phyloP scores from a whole-genome alignment of 2,329 filamentous ascomycete genomes.

The Aspergillus viridinutans region DNA sequence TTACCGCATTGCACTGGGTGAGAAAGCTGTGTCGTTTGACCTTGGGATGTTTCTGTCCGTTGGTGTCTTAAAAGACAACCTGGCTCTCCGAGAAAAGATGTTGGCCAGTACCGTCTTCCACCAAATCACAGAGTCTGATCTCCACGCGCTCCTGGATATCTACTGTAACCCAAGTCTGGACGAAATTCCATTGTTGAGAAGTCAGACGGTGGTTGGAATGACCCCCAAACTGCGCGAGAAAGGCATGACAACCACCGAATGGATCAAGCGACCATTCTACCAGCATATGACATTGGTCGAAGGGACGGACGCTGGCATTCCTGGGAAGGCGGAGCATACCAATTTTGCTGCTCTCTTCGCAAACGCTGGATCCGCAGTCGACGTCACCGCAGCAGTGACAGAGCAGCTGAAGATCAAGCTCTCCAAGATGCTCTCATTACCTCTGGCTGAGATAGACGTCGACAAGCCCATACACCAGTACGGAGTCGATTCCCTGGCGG shows the following conservation, averaged over 20 bases:
- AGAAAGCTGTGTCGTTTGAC: constrained; percentile 8
- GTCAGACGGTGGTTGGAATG: constrained; percentile 6
- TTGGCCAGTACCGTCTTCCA: constrained; percentile 5
- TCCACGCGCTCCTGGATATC: constrained; percentile 9
- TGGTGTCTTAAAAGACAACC: constrained; percentile 20
- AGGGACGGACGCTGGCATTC: background rate
- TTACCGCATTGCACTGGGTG: constrained; percentile 16
- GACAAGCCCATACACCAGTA: constrained; percentile 27
- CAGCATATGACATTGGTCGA: background rate
- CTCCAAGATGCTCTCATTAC: constrained; percentile 30
- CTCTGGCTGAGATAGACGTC: constrained; percentile 26
- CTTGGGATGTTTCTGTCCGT: constrained; percentile 25
- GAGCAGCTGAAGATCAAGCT: constrained; percentile 27
- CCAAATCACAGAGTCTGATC: constrained; percentile 15
- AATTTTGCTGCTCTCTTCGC: constrained; percentile 1
- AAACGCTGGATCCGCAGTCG: background rate
- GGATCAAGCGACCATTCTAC: constrained; percentile 3
- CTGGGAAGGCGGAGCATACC: background rate
- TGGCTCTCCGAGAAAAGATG: background rate
- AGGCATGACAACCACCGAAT: constrained; percentile 1
- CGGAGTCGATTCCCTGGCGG: constrained; percentile 31
- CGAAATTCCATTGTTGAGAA: background rate
- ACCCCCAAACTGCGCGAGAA: background rate
- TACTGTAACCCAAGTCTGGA: constrained; percentile 4
- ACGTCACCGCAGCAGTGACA: constrained; percentile 2